A percentile compares a stretch with the other conserved stretches of the same genome.
Evolutionary conservation across 345 rosid species (phyloP).

Genomic region (Citrus cavaleriei): DNA sequence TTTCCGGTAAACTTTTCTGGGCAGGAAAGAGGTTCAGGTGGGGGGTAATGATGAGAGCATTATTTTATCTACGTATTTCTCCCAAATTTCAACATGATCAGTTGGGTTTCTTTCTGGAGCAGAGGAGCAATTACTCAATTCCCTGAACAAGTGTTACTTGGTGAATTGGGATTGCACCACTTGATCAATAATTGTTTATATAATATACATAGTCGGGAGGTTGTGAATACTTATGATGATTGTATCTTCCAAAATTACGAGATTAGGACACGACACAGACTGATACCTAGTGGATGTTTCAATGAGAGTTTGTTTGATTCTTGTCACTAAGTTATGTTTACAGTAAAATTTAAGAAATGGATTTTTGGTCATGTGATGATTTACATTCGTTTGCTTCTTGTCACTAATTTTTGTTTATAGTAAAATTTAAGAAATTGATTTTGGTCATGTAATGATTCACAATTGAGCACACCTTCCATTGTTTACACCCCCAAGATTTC

Average conservation of each 20-base stretch:
- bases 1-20: constrained; percentile 9
- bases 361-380: neutral
- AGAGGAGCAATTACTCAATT: neutral
- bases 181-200: neutral
- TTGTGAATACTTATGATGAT: neutral
- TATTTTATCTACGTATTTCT: constrained; percentile 56
- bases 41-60: constrained; percentile 33
- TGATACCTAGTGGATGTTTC: neutral
- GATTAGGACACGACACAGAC: neutral
- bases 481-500: neutral
- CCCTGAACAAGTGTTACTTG: neutral
- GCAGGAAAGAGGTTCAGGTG: constrained; percentile 73
- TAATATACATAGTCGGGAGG: neutral
- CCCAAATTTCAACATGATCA: constrained; percentile 23
- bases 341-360: neutral
- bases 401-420: neutral
- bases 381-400: neutral
- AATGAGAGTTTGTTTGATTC: neutral
- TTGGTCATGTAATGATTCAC: neutral
- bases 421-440: neutral
- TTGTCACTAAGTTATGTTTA: neutral
- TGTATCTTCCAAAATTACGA: neutral
- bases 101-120: neutral
- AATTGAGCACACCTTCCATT: neutral
- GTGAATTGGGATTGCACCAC: neutral